Base-by-base conservation (phyloP, 2,329 filamentous ascomycete species). In the Corynespora cassiicola region DNA sequence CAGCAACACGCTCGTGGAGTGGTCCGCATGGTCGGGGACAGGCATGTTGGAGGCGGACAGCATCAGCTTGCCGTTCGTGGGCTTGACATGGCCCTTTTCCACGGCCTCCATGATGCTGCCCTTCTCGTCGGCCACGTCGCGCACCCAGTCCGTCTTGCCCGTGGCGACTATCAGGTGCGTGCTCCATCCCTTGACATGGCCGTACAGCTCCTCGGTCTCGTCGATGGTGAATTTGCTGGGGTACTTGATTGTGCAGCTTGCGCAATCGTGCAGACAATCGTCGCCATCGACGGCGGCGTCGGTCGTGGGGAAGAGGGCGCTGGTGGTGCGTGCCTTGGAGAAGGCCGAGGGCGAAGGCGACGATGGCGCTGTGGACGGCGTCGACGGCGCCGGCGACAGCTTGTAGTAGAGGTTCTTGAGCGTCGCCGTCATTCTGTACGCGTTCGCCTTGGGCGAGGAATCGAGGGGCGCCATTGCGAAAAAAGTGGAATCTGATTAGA, bases 141-240 rank as follows among this genome's bases (percentile, higher is more conserved):
- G 75, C 61, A 92, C 87, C 94, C 94, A 99, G 70, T 99, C 94
- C 17, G 85, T 80, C 80, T 96, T 96, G 45, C 90, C 89, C n/a
- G 94, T 99, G 16, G 90, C 94, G 11, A 97, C 90, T 20, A 99
- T 75, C 46, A 96, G 65, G 70, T 99, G 94, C 14, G 90, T 94
- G 59, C 82, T 85, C 87, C 90, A 97, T 22, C 84, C 89, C 61
- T 90, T 88, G 47, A 96, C 81, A 42, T 87, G 77, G 1, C 92
- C 94, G 63, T 95, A 97, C 31, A 99, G 73, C 56, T 84, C 75
- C 63, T 96, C 90, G 6, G 78, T 73, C 65, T 86, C 80, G 40
- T 97, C 87, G 38, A 96, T 82, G 4, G 75, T 74, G 63, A 82
- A 86, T 51, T 80, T 82, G 60, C 85, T 83, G 23, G 92, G 92